Base-by-base conservation (phyloP, 768 basidiomycete species). In the Pholiota conissans region DNA sequence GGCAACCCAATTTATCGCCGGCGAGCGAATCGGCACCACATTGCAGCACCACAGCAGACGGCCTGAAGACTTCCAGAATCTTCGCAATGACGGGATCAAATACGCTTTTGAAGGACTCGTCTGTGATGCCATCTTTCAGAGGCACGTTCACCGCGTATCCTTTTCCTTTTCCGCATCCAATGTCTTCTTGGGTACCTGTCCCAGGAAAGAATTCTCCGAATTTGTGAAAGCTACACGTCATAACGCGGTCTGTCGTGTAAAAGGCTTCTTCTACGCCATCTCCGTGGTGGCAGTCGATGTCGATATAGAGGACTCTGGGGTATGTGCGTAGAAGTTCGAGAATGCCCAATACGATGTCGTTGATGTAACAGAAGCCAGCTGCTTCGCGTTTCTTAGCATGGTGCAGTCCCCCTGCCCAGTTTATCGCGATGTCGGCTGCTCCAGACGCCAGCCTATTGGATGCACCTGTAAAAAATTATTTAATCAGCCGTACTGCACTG, bases 201-300 rank as follows among this genome's bases (percentile, higher is more conserved):
- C 93, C 93, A 5, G 93, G 93, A 71, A 95, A 96, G 69, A 89
- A 95, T 67, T 97, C 95, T 16, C 97, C 96, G 63, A 91, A 98
- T 72, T 98, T 96, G 77, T 98, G 97, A 70, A 99, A 96, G 48
- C 90, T 93, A 65, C 88, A 91, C 1, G 96, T 98, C 91, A 98
- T 95, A 65, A 98, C 97, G 46, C 97, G 82, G 71, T 98, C 93
- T 5, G 93, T 97, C 28, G 93, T 95, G 71, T 97, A 98, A 77
- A 98, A 98, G 2, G 96, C 97, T 69, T 98, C 97, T 68, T 99
- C 97, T 29, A 98, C 97, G 16, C 96, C 96, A 68, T 98, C 97
- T 13, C 97, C 96, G 70, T 99, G 97, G 70, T 98, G 97, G 52
- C 94, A 94, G 73, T 98, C 97, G 57, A 98, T 95, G 74, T 99